These are phyloP conservation scores for Hypomontagnella submonticulosa DNA, from an alignment of 495 filamentous ascomycete species.

Conservation along the genomic window DNA sequence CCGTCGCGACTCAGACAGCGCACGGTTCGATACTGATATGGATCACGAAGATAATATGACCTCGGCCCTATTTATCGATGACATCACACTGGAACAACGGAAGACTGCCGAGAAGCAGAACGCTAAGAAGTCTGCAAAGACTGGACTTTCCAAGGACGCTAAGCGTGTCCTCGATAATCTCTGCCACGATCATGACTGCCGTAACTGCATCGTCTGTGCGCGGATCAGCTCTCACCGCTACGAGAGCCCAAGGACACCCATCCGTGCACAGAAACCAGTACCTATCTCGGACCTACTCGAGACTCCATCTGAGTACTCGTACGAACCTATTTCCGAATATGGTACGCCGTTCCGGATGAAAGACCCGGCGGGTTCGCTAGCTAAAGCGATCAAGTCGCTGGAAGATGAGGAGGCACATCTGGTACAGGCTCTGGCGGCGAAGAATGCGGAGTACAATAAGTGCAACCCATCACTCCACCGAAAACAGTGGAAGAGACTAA, in stretches of 20 bases:
- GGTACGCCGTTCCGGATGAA: conserved; percentile 73
- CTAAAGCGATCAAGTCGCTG: conserved; percentile 79
- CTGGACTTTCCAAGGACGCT: conserved; percentile 58
- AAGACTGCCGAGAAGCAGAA: conserved; percentile 42
- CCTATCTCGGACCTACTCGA: conserved; percentile 75
- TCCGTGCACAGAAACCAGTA: conserved; percentile 73
- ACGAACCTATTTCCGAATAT: conserved; percentile 74
- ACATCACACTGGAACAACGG: conserved; percentile 57
- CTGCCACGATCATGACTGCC: conserved; percentile 68
- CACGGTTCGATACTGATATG: conserved; percentile 38
- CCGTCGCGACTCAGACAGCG: conserved; percentile 49
- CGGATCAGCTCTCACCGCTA: conserved; percentile 60
- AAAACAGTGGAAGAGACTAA: conserved; percentile 69
- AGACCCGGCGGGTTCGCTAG: conserved; percentile 78
- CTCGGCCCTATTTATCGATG: conserved; percentile 74
- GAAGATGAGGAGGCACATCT: conserved; percentile 86
- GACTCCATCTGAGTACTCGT: conserved; percentile 34
- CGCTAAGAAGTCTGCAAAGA: conserved; percentile 45
- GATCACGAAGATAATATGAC: conserved; percentile 72
- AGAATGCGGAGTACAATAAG: conserved; percentile 70
- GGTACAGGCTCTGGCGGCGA: conserved; percentile 69
- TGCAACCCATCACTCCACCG: conserved; percentile 77
- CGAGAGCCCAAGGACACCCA: conserved; percentile 53
- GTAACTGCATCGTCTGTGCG: conserved; percentile 79
- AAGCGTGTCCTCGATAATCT: conserved; percentile 69